These are phyloP conservation scores for Thuidium tamariscinum DNA, from an alignment of 225 moss, liverwort and hornwort species.

Conservation along the genomic window DNA sequence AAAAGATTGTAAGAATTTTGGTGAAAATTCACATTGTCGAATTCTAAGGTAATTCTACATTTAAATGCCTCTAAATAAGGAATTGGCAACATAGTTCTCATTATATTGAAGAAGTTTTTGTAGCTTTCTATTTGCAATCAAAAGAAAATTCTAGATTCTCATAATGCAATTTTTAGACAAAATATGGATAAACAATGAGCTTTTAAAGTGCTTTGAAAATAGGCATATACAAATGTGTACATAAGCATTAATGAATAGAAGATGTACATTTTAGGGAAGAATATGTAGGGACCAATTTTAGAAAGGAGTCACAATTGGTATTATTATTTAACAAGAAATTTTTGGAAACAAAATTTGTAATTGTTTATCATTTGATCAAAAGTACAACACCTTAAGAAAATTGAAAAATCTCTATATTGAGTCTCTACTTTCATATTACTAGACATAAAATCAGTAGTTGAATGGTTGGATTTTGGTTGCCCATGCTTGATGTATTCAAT, in stretches of 20 bases:
- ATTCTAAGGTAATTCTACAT: neutral
- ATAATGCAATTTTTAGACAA: neutral
- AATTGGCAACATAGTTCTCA: rapidly evolving
- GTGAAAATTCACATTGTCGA: neutral
- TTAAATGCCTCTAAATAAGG: rapidly evolving
- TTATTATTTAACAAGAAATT: no score
- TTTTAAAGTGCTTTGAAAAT: neutral
- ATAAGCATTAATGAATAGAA: rapidly evolving
- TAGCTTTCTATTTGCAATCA: rapidly evolving
- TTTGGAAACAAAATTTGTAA: neutral
- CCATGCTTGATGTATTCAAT: neutral
- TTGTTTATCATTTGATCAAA: neutral
- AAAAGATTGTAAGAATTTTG: neutral
- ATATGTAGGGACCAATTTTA: rapidly evolving
- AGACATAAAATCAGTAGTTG: rapidly evolving
- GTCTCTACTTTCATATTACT: neutral
- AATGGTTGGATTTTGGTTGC: no score
- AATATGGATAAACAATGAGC: neutral
- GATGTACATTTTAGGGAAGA: neutral
- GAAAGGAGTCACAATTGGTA: rapidly evolving
- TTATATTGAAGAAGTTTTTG: neutral
- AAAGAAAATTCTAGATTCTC: neutral
- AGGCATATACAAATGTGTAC: rapidly evolving
- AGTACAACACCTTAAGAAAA: rapidly evolving
- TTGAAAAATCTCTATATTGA: no score